Percentiles rank a stretch among this genome's conserved stretches.
These are phyloP conservation scores for Hericium erinaceus DNA, from an alignment of 768 basidiomycete species.

Conservation along the genomic window DNA sequence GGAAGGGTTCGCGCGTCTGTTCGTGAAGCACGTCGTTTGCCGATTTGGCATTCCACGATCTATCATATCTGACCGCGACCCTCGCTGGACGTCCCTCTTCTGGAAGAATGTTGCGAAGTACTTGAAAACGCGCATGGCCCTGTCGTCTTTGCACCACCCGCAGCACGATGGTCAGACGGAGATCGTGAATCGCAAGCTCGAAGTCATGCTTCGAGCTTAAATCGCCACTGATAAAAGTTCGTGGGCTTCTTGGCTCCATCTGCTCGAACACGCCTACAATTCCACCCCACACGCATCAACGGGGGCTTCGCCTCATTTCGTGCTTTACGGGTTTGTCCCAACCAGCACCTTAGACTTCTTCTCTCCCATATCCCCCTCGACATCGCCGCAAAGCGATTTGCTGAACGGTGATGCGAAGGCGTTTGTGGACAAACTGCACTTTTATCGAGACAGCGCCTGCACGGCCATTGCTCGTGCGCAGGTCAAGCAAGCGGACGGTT, in stretches of 20 bases:
- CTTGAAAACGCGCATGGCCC: background rate
- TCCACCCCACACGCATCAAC: constrained; percentile 8
- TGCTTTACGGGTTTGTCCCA: constrained; percentile 1
- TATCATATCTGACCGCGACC: background rate
- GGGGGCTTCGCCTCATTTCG: constrained; percentile 11
- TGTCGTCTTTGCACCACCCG: constrained; percentile 3
- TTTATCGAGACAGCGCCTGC: constrained; percentile 3
- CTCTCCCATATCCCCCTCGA: constrained; percentile 2
- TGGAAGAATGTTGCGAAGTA: constrained; percentile 9
- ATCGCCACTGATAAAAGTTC: background rate
- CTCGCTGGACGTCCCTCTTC: constrained; percentile 12
- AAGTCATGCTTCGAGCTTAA: background rate
- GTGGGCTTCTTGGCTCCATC: constrained; percentile 1
- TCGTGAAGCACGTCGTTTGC: constrained; percentile 4
- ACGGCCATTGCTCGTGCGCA: constrained; percentile 11
- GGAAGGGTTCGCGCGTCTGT: constrained; percentile 3
- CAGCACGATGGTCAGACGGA: constrained; percentile 1
- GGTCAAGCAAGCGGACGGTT: constrained; percentile 3
- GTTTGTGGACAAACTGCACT: background rate
- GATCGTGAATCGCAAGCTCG: background rate
- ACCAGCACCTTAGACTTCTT: background rate
- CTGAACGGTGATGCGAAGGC: background rate
- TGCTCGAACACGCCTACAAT: constrained; percentile 11
- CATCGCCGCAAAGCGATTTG: background rate
- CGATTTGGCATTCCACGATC: constrained; percentile 1